A percentile compares a stretch with the other conserved stretches of the same genome.
These are phyloP conservation scores for Alternaria metachromatica DNA, from an alignment of 2,329 filamentous ascomycete species.

Conservation along the genomic window DNA sequence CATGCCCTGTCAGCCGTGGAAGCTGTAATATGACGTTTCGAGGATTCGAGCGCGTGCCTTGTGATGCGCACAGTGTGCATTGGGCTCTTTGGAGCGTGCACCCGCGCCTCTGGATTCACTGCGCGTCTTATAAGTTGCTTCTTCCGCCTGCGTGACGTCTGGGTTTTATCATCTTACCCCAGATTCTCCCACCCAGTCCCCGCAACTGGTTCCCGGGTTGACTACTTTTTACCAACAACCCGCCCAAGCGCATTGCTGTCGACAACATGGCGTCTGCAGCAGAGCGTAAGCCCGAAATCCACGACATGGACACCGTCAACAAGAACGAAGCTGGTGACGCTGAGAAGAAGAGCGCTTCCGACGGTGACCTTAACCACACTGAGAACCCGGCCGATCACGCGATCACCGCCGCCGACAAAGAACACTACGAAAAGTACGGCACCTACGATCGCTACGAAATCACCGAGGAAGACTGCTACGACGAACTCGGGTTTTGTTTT, in stretches of 20 bases:
- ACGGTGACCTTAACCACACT: constrained; percentile 21
- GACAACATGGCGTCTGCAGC: constrained; percentile 24
- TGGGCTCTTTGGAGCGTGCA: background rate
- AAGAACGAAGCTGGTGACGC: constrained; percentile 19
- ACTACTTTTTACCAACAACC: background rate
- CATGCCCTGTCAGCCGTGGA: constrained; percentile 8
- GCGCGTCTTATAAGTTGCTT: constrained; percentile 4
- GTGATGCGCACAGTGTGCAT: constrained; percentile 14
- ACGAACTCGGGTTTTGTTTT: constrained; percentile 58
- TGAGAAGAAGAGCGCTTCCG: constrained; percentile 36
- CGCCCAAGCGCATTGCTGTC: background rate
- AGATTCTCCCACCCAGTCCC: constrained; percentile 1
- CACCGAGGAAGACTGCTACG: constrained; percentile 58
- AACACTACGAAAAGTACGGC: constrained; percentile 42
- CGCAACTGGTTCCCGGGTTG: background rate
- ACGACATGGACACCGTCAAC: constrained; percentile 24
- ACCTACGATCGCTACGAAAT: constrained; percentile 57
- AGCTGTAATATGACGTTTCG: constrained; percentile 23
- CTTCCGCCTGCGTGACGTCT: constrained; percentile 5
- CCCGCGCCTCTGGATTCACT: background rate
- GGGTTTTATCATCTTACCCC: background rate
- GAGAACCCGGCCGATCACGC: constrained; percentile 24
- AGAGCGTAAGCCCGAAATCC: constrained; percentile 20
- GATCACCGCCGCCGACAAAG: constrained; percentile 30
- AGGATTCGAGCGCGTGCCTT: constrained; percentile 3